Evolutionary conservation across 192 early-diverging fungal species (phyloP).

Genomic region (Gryganskiella cystojenkinii): DNA sequence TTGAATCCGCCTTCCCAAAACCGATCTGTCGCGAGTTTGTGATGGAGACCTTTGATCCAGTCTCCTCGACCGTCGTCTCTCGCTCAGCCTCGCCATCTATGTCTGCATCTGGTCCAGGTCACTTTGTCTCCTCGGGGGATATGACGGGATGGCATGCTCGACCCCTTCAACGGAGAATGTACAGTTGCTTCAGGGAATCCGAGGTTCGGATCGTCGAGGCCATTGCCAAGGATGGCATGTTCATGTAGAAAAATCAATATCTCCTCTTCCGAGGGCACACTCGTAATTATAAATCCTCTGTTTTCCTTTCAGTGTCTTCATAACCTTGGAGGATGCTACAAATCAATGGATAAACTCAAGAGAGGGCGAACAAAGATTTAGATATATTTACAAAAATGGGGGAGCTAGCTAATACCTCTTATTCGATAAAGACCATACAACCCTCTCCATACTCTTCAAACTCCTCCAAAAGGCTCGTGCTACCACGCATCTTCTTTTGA

Average conservation of each 20-base stretch:
- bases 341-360: too few species aligned
- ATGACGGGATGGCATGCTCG: conserved; percentile 19
- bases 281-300: too few species aligned
- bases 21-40: conserved; percentile 69
- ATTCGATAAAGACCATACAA: conserved; percentile 41
- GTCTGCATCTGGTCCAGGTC: neutral
- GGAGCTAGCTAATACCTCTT: too few species aligned
- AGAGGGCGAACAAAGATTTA: too few species aligned
- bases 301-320: too few species aligned
- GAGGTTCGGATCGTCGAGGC: conserved; percentile 46
- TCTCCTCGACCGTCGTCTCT: too few species aligned
- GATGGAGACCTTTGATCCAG: conserved; percentile 53
- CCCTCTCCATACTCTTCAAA: conserved; percentile 48
- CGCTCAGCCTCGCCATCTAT: neutral
- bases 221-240: conserved; percentile 45
- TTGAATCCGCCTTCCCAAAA: conserved; percentile 53
- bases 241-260: too few species aligned
- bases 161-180: conserved; percentile 19
- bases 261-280: too few species aligned
- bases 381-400: too few species aligned
- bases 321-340: too few species aligned
- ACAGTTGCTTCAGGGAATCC: conserved; percentile 21
- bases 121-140: neutral
- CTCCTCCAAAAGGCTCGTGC: conserved; percentile 17
- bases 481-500: conserved; percentile 39